Base-by-base conservation (phyloP, 108 stramenopile genomes). In the Fragilaria crotonensis region DNA sequence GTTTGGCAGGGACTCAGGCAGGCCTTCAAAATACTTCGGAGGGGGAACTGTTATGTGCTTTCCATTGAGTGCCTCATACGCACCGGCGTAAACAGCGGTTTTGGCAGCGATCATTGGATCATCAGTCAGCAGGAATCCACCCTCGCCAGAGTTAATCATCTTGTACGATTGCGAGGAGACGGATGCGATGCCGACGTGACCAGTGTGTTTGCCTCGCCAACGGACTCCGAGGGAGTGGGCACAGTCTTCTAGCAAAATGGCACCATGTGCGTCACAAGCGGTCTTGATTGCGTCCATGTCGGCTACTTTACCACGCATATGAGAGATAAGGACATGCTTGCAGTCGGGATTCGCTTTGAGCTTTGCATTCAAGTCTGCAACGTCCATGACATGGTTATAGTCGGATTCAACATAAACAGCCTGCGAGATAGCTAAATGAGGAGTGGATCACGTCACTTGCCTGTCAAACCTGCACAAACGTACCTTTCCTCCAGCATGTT, bases 111-210 rank as follows among this genome's bases (percentile, higher is more conserved):
- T 79, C 19, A 78, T 71, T 4, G 83, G 63, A 62, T 91, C 86
- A 51, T 83, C 82, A 5, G 89, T 91, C 25, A 87, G 54, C 31
- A 94, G 57, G 66, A 94, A 91, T 47, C 93, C 93, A 17, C 93
- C 93, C 60, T 94, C 93, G 52, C 93, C 93, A 33, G 81, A 81
- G 78, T 94, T 91, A 66, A 94, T 87, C 78, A 94, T 87, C 67
- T 94, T 94, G 84, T 94, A 89, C 22, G 74, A 77, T 59, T 94
- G 93, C 46, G 73, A 75, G 25, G 72, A 75, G 45, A 87, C 73
- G 58, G 84, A 85, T 18, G 73, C 84, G 25, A 76, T 60, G 9
- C 89, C 93, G 53, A 79, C 69, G 72, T 91, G 86, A n/a, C 93
- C 93, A 26, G 84, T 70, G 75, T 94, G 93, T 41, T 79, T 57